Evolutionary conservation across 2,329 filamentous ascomycete genomes (phyloP), one percentile per base, ranked within the genome.

Genomic region (Fusarium sarcochroum): DNA sequence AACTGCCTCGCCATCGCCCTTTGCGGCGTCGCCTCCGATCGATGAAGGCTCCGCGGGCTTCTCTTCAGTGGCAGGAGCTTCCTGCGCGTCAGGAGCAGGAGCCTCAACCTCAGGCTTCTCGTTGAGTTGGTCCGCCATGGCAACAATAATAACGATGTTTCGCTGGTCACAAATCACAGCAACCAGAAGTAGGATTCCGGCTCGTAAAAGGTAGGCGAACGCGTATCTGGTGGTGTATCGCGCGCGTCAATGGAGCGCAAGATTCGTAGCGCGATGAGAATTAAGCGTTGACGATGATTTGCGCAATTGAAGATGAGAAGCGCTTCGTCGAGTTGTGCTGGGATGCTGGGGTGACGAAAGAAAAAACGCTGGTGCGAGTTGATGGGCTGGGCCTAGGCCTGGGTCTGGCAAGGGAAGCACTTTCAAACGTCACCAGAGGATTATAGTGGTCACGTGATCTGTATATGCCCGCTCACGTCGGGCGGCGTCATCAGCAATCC

Each of bases 101-200:
- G 80, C 69, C 49, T 77, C 70, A 58, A 70, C 76, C 55, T 79
- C 78, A 58, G 76, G 67, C 74, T 80, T 80, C 71, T 81, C 78
- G 63, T 70, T 69, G 48, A 75, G 52, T 69, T 77, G 77, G 58
- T 82, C 80, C 55, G 80, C 78, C 80, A 82, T 82, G 72, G 73
- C 74, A 71, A 62, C 47, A 46, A 54, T 54, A 58, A 56, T 62
- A 60, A 59, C 53, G 58, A 71, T 73, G 67, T 68, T 70, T 73
- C 58, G 48, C 50, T 54, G 50, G 25, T 61, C 49, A 63, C 59
- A 50, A 47, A 49, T 62, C 58, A 67, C 65, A 58, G 55, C 40
- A 58, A 58, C 69, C 52, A 59, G 57, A 66, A 60, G 58, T 66
- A 51, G 49, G 51, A 63, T 58, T 54, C 47, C 46, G 63, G 58